Evolutionary conservation across 495 filamentous ascomycete genomes (phyloP), one percentile per base, ranked within the genome.

Genomic region (Mycothermus thermophilus): DNA sequence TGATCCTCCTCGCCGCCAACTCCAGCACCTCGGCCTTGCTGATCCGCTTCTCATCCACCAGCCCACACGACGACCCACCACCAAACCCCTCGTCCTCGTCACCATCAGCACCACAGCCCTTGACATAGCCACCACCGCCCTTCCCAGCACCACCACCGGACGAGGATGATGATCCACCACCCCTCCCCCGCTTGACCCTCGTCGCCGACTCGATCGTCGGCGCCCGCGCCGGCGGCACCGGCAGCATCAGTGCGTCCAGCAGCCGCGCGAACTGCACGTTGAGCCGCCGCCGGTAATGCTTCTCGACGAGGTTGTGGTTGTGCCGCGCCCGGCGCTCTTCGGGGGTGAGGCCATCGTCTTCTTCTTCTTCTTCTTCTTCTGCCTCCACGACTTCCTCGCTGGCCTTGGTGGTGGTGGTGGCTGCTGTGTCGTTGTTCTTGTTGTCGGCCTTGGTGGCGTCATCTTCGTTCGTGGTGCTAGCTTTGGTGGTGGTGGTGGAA

Each of bases 21-120:
- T 54, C 50, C 14, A 54, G 18, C 32, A 54, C 50, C 34, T 54
- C 50, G 27, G 50, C 50, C 32, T 54, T 54, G 44, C 47, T 54
- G 30, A 52, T 33, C n/a, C 48, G 24, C 27, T 43, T 41, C 15
- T 46, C 45, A 9, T 40, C 43, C 5, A 15, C 14, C 13, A 10
- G 8, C 17, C 3, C 26, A 18, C 17, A 20, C 10, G 6, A 16
- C 12, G n/a, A n/a, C 17, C 13, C 9, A 17, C 10, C 19, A n/a
- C 10, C 27, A 13, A 8, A 5, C n/a, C 12, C 25, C 29, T 4
- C 12, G 7, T 15, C 9, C 10, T 32, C 30, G 11, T 20, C 21
- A 7, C 10, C 21, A 20, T 11, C 16, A 11, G 16, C 21, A 4
- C 26, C 15, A 9, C 17, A 7, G 3, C 12, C 19, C 16, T 13